A percentile compares a stretch with the other conserved stretches of the same genome.
Conservation (phyloP, 2,329 filamentous ascomycete species). For the Pestalotiopsis sp. region DNA sequence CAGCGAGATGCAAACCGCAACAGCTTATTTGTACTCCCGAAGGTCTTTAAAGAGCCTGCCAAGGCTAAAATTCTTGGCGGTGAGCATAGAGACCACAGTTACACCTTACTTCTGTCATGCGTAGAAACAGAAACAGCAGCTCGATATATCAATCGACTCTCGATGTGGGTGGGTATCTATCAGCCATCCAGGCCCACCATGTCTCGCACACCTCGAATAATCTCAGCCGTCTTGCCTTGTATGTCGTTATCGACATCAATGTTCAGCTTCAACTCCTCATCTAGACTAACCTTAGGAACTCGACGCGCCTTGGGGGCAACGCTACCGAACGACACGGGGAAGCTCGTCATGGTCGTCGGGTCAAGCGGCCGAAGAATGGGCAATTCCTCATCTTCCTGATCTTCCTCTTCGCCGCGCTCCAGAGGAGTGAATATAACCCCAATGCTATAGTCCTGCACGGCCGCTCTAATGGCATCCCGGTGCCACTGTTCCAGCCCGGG, state of each 20-base stretch:
- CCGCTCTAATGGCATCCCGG: conserved; percentile 24
- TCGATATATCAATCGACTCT: too few species aligned
- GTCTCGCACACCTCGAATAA: conserved; percentile 21
- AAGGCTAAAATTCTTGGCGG: too few species aligned
- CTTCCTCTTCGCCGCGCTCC: conserved; percentile 9
- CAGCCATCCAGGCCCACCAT: conserved; percentile 11
- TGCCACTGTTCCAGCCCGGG: conserved; percentile 33
- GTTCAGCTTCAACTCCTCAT: conserved; percentile 25
- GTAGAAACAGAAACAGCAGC: too few species aligned
- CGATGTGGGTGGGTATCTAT: not conserved
- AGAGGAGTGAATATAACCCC: conserved; percentile 33
- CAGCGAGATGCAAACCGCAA: too few species aligned
- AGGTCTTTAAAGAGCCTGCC: too few species aligned
- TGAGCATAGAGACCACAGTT: too few species aligned
- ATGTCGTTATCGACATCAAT: conserved; percentile 23
- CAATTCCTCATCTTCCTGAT: conserved; percentile 23
- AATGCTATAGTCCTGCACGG: conserved; percentile 30
- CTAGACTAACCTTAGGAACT: conserved; percentile 11
- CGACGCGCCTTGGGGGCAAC: not conserved
- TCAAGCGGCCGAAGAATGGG: conserved; percentile 29
- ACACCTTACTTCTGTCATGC: too few species aligned
- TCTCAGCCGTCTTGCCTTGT: conserved; percentile 23
- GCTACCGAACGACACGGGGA: conserved; percentile 13
- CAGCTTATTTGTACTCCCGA: too few species aligned
- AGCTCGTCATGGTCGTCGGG: conserved; percentile 27